Conservation (phyloP, 2,329 filamentous ascomycete genomes). For the Myriangium duriaei region DNA sequence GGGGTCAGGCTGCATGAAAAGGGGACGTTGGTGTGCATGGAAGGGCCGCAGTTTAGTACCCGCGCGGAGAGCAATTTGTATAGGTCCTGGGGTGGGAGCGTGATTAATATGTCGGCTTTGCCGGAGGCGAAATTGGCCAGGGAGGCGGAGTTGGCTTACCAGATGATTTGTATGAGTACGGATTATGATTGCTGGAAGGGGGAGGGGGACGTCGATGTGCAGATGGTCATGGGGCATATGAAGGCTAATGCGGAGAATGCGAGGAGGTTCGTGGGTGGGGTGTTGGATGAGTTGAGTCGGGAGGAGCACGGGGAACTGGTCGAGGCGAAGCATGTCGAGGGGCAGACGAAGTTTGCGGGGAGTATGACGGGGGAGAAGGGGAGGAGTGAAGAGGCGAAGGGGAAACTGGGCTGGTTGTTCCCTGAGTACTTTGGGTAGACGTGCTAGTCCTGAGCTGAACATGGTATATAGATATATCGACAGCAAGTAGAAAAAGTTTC, state of each 20-base stretch:
- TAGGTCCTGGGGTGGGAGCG: slow-evolving; percentile 79
- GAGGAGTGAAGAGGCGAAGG: slow-evolving; percentile 58
- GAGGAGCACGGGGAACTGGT: slow-evolving; percentile 66
- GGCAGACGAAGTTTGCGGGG: slow-evolving; percentile 63
- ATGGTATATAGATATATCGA: too few relatives aligned
- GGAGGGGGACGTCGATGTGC: slow-evolving; percentile 71
- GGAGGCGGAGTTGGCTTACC: slow-evolving; percentile 92
- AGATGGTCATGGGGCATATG: slow-evolving; percentile 97
- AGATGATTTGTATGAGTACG: slow-evolving; percentile 98
- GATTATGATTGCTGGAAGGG: slow-evolving; percentile 98
- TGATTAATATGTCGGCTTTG: slow-evolving; percentile 97
- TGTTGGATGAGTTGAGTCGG: slow-evolving; percentile 73
- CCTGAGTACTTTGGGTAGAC: slow-evolving; percentile 54
- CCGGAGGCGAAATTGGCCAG: slow-evolving; percentile 93
- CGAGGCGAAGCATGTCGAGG: slow-evolving; percentile 67
- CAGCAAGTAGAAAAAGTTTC: too few relatives aligned
- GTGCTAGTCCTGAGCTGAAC: too few relatives aligned
- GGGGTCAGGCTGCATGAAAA: slow-evolving; percentile 73
- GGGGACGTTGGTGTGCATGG: slow-evolving; percentile 87
- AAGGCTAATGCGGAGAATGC: slow-evolving; percentile 84
- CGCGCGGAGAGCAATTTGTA: slow-evolving; percentile 94
- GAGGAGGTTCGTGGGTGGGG: slow-evolving; percentile 68
- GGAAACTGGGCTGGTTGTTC: slow-evolving; percentile 78
- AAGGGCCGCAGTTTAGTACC: slow-evolving; percentile 96
- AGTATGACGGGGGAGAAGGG: slow-evolving; percentile 71